Base-by-base conservation (phyloP, 2,329 filamentous ascomycete genomes). In the Penicillium sp. region DNA sequence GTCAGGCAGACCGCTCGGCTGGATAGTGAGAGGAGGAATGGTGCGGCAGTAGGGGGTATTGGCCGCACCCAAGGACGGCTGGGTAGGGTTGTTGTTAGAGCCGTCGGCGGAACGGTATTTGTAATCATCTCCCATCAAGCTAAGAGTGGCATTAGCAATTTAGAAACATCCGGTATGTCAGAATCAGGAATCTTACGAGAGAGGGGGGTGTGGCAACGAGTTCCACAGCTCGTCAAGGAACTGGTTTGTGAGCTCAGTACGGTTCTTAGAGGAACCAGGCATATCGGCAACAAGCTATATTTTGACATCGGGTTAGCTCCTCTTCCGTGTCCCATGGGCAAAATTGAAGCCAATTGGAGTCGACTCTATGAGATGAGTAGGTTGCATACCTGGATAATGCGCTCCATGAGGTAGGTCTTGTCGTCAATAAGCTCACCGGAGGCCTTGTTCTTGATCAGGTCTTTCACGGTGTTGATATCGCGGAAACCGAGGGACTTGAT, bases 371-470 rank as follows among this genome's bases (percentile, higher is more conserved):
- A 12, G 18, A 41, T 29, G 17, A 36, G 29, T 34, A 15, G 1
- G 21, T 30, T 43, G 30, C 66, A 56, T 68, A 77, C 75, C 62
- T 79, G 82, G 54, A 91, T 90, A 4, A 87, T 79, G 7, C 83
- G 78, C 69, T 91, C 88, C 84, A 91, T 89, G 37, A 90, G 76
- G 78, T 90, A 88, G 1, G 85, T 88, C 73, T 88, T 89, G 74
- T 93, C 90, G 62, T 93, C 86, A 4, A 84, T 71, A 9, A 86
- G 76, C 41, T 83, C 79, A 1, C 87, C 85, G 60, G 83, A 86
- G 26, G 85, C 69, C 70, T 89, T 85, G 54, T 75, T 78, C 48
- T 81, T 80, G 51, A 90, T 74, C 30, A 90, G 72, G 4, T 82
- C 77, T 37, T 82, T 69, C 15, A 90, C 73, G 0, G 87, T 89